Evolutionary conservation across 768 basidiomycete genomes (phyloP), one percentile per base, ranked within the genome.

Genomic region (Lentinus tigrinus): DNA sequence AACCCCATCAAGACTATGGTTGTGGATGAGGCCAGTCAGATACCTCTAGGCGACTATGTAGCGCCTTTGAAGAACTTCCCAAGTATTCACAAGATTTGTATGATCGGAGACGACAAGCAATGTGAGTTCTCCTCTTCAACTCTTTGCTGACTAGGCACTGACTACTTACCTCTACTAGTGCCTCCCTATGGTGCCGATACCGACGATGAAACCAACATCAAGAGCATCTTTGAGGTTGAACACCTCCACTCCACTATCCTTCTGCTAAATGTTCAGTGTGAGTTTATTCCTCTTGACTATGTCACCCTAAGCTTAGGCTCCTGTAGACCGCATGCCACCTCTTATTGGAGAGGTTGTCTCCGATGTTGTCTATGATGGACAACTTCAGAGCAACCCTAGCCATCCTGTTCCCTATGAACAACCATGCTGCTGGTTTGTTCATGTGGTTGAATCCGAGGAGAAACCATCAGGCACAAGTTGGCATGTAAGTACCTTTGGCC

Each of bases 181-280:
- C 89, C 92, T 63, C 91, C 92, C 2, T 82, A 78, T 84, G 91
- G 89, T 9, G 82, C 89, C 62, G 89, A 90, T 62, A n/a, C n/a
- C n/a, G 80, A 87, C 42, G 74, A 87, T 39, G 69, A 78, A 56
- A n/a, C n/a, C n/a, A 80, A 79, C 2, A 75, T 93, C 13, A 78
- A 87, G 60, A 91, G 89, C 64, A 81, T 93, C 10, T 93, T 93
- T 81, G 91, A 93, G 59, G 67, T 89, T n/a, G 47, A 72, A 0
- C 87, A 93, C 66, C 75, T 94, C 3, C 66, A 69, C 3, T 68
- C 73, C 10, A 64, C 74, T 24, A 74, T 78, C 3, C 58, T 82
- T 4, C 85, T 93, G 60, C 75, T 93, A 38, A 75, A 91, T 61
- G 91, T 78, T 1, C 91, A 93, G 72, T 93, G 92, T 91, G 69